Evolutionary conservation across 345 rosid genomes (phyloP).

Genomic region (Salix brachista): DNA sequence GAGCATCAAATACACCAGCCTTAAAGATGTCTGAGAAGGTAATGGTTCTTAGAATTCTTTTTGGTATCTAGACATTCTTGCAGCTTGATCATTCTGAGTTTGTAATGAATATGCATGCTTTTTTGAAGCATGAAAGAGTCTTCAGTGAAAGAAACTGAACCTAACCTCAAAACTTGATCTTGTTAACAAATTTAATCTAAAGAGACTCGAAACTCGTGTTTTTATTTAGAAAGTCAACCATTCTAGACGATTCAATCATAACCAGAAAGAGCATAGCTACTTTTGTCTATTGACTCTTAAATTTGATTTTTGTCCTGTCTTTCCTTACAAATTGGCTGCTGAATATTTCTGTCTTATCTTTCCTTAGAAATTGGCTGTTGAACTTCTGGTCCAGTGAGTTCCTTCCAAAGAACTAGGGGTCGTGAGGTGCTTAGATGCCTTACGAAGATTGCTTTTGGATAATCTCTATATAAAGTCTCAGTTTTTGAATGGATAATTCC

Average conservation of each 20-base stretch:
- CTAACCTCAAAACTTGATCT: background rate
- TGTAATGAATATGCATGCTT: background rate
- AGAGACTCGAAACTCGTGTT: no score
- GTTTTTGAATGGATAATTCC: background rate
- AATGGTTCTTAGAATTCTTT: constrained; percentile 4
- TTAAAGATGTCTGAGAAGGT: constrained; percentile 99
- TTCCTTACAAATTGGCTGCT: background rate
- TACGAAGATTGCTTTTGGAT: background rate
- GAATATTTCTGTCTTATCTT: background rate
- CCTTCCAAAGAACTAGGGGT: background rate
- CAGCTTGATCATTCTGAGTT: background rate
- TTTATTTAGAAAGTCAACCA: no score
- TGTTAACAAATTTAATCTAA: no score
- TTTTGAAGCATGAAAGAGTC: background rate
- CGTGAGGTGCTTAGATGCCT: background rate
- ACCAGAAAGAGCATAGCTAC: background rate
- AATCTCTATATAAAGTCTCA: background rate
- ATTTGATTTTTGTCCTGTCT: background rate
- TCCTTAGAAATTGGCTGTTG: background rate
- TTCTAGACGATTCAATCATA: no score
- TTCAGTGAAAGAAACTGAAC: background rate
- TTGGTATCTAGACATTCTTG: constrained; percentile 1
- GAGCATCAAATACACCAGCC: constrained; percentile 94
- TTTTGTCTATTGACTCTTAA: background rate
- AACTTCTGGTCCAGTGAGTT: background rate